A percentile compares a stretch with the other conserved stretches of the same genome.
Conservation (phyloP, 1,284 basidiomycete species). For the Naganishia sp. region DNA sequence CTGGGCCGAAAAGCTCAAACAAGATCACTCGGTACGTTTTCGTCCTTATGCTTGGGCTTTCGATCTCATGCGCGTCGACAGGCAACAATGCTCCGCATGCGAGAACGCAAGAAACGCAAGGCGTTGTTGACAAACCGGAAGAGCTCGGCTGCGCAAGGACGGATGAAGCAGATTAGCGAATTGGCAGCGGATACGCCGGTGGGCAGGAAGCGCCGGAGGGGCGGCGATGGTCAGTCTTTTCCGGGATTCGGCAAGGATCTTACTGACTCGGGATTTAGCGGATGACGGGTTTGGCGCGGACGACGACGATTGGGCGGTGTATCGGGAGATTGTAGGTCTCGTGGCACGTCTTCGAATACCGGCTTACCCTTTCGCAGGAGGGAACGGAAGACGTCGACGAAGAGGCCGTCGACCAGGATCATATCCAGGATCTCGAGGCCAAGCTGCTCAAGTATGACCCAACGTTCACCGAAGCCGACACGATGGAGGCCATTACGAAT, state of each 20-base stretch:
- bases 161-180: conserved; percentile 96
- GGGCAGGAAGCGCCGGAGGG: conserved; percentile 72
- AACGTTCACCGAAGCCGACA: conserved; percentile 75
- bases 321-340: conserved; percentile 81
- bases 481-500: conserved; percentile 73
- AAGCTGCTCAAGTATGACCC: conserved; percentile 83
- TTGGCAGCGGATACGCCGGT: conserved; percentile 80
- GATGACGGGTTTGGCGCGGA: conserved; percentile 93
- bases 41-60: neutral
- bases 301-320: conserved; percentile 96
- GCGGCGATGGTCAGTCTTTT: conserved; percentile 64
- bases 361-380: conserved; percentile 59
- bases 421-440: conserved; percentile 73
- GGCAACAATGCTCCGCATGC: conserved; percentile 79
- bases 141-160: conserved; percentile 88
- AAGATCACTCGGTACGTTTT: conserved; percentile 71
- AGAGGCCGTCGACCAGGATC: conserved; percentile 85
- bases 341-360: neutral
- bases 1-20: conserved; percentile 71
- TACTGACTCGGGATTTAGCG: conserved; percentile 52
- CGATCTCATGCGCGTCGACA: conserved; percentile 44
- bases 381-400: conserved; percentile 85
- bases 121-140: conserved; percentile 88
- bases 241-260: conserved; percentile 11
- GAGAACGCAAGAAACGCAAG: conserved; percentile 76